A percentile compares a stretch with the other conserved stretches of the same genome.
These are phyloP conservation scores for Thymus quinquecostatus DNA, from an alignment of 257 asterid genomes.

Conservation along the genomic window DNA sequence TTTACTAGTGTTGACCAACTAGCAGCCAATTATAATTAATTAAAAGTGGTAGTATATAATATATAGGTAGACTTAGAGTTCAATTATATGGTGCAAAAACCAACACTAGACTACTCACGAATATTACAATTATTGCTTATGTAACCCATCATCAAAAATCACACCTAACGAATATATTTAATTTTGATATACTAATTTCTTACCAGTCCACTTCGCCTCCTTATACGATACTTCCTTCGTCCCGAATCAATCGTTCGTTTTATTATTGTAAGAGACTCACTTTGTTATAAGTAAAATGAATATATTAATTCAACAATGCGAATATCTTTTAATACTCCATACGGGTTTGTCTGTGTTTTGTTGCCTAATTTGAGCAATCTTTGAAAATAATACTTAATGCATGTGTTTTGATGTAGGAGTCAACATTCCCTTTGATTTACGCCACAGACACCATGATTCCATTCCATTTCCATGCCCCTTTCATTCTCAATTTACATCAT, in stretches of 20 bases:
- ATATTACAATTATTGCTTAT: slow-evolving; percentile 27
- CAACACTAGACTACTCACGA: background rate
- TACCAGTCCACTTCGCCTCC: slow-evolving; percentile 1
- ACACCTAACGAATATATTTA: slow-evolving; percentile 30
- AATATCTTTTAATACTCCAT: slow-evolving; percentile 4
- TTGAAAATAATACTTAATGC: slow-evolving; percentile 8
- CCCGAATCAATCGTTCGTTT: too few species aligned
- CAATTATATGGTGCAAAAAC: slow-evolving; percentile 21
- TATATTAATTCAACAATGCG: too few species aligned
- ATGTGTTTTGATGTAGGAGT: slow-evolving; percentile 37
- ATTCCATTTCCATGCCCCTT: slow-evolving; percentile 28
- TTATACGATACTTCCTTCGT: background rate
- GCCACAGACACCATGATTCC: slow-evolving; percentile 44
- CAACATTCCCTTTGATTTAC: slow-evolving; percentile 39
- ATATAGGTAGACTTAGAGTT: slow-evolving; percentile 8
- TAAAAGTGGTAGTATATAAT: background rate
- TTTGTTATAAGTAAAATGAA: background rate
- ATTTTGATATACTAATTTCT: slow-evolving; percentile 20
- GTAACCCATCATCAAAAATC: slow-evolving; percentile 26
- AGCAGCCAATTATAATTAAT: slow-evolving; percentile 16
- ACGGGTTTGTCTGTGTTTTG: slow-evolving; percentile 15
- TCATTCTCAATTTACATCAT: slow-evolving; percentile 28
- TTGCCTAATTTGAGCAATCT: slow-evolving; percentile 24
- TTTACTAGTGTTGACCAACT: slow-evolving; percentile 9
- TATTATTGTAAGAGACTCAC: too few species aligned